Conservation (phyloP, 2,329 filamentous ascomycete species). For the Aspergillus latus region DNA sequence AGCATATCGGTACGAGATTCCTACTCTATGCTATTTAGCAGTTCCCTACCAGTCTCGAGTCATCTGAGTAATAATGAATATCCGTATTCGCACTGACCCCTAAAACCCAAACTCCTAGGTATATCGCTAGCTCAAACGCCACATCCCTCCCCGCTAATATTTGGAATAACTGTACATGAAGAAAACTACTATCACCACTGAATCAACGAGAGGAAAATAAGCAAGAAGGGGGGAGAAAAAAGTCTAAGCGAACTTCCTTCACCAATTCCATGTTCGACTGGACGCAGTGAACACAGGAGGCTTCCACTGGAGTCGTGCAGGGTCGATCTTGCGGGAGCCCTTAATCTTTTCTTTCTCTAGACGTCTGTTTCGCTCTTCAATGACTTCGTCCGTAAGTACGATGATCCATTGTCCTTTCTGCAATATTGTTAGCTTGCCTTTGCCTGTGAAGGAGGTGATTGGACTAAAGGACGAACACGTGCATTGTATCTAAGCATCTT, state of each 20-base stretch:
- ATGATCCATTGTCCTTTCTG: conserved; percentile 92
- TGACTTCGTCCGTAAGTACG: conserved; percentile 79
- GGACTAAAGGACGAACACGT: conserved; percentile 26
- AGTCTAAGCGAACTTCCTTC: conserved; percentile 18
- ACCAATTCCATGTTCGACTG: conserved; percentile 95
- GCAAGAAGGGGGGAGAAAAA: background rate
- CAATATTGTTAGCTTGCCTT: conserved; percentile 18
- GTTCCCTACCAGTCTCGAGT: too few relatives aligned
- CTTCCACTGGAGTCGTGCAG: conserved; percentile 85
- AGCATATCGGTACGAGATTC: too few relatives aligned
- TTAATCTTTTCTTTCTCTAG: conserved; percentile 79
- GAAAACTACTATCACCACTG: background rate
- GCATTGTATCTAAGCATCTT: conserved; percentile 91
- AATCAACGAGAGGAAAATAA: background rate
- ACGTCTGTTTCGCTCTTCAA: conserved; percentile 67
- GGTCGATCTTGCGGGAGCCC: conserved; percentile 70
- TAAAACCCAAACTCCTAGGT: conserved; percentile 5
- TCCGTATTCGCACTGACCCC: background rate
- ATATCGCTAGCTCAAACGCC: conserved; percentile 12
- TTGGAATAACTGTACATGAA: conserved; percentile 3
- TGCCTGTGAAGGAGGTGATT: background rate
- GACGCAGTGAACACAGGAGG: conserved; percentile 91
- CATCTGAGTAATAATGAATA: background rate
- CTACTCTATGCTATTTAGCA: background rate
- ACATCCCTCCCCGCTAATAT: conserved; percentile 8